Base-by-base conservation (phyloP, 2,329 filamentous ascomycete genomes). In the Triangularia verruculosa region DNA sequence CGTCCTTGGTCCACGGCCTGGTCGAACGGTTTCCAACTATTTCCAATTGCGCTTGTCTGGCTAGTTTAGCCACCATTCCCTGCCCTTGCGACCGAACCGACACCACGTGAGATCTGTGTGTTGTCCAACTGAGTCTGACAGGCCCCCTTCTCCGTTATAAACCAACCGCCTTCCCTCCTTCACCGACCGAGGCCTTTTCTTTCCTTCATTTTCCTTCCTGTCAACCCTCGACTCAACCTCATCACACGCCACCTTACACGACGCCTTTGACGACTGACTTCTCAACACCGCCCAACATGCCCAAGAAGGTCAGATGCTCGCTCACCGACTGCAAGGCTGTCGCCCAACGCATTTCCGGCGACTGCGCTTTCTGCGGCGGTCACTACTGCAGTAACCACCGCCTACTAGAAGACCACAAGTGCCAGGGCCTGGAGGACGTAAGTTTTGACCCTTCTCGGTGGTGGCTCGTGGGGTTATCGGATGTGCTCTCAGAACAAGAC, bases 351-450 rank as follows among this genome's bases (percentile, higher is more conserved):
- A 97, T 99, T 73, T 91, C 97, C 64, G 95, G 95, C 61, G 94
- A 98, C 81, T 99, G 95, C 79, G 89, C 88, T 66, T 98, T 98
- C 83, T 99, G 95, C 82, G 83, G 89, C 62, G 93, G 93, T 54
- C 91, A 96, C 76, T 98, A 92, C 82, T 99, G 95, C 79, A 92
- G 92, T 72, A 96, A 93, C 81, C 95, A 99, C 79, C 86, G 95
- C 62, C 85, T 98, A 79, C 79, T 98, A 68, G 95, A 99, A 78
- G 91, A 94, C 71, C 95, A 99, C 80, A 92, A 92, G 80, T 99
- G 95, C 81, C 87, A 86, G 68, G 93, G 93, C 47, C 82, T 99
- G 63, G 95, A 98, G 82, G 91, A 97, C 79, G 87, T 89, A 81
- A 81, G 87, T 81, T 70, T 66, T 76, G 68, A 63, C 65, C 28